Evolutionary conservation across 148 eudicot genomes (phyloP).

Genomic region (Selenicereus undatus): DNA sequence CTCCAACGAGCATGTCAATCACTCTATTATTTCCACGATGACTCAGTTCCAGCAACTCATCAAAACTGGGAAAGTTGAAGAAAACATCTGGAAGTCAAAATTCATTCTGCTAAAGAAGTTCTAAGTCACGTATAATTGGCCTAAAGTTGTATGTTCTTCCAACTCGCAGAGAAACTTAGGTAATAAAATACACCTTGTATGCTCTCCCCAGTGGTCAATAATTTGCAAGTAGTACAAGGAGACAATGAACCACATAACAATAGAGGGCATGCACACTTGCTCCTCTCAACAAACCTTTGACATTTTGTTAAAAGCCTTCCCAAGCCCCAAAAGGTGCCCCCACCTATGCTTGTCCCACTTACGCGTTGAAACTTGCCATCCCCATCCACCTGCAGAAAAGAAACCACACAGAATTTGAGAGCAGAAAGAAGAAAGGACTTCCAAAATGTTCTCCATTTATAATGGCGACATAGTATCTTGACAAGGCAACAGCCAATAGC

Average conservation of each 20-base stretch:
- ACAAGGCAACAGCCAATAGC: not conserved
- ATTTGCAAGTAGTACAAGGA: not conserved
- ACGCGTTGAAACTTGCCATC: conserved; percentile 76
- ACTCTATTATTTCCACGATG: conserved; percentile 73
- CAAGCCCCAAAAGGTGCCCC: conserved; percentile 91
- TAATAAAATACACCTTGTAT: not conserved
- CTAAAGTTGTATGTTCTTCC: not conserved
- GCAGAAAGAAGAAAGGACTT: not conserved
- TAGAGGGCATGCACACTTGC: not conserved
- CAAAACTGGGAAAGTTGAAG: conserved; percentile 52
- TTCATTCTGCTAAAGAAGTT: not conserved
- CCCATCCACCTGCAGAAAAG: conserved; percentile 70
- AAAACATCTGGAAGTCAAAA: conserved; percentile 7
- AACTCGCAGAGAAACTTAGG: not conserved
- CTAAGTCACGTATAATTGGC: not conserved
- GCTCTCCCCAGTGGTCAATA: conserved; percentile 4
- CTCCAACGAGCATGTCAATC: conserved; percentile 98
- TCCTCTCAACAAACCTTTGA: conserved; percentile 48
- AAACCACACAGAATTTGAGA: conserved; percentile 14
- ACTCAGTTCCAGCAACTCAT: conserved; percentile 87
- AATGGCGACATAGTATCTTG: not conserved
- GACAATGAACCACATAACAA: not conserved
- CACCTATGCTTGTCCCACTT: conserved; percentile 93
- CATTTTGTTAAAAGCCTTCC: conserved; percentile 83
- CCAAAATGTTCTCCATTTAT: not conserved